These are phyloP conservation scores for Aureobasidium sp. DNA, from an alignment of 2,329 filamentous ascomycete genomes.

Conservation along the genomic window DNA sequence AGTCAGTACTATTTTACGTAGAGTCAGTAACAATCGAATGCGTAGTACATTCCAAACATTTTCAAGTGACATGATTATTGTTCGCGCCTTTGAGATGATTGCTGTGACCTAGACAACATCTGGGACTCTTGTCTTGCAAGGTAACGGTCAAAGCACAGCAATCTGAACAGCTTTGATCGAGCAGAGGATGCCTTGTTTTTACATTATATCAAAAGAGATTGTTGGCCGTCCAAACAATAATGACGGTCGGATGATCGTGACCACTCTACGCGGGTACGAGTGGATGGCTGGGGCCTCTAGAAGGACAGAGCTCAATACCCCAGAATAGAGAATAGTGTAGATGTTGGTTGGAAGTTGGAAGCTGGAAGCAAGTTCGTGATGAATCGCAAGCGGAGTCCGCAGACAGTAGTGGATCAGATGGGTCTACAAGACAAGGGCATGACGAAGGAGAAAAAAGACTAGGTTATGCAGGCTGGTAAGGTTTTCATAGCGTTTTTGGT, in stretches of 20 bases:
- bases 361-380: not conserved
- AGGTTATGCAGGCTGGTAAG: not conserved
- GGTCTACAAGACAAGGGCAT: not conserved
- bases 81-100: not conserved
- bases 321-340: not conserved
- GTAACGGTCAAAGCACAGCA: no score
- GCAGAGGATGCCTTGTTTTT: no score
- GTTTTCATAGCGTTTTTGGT: not conserved
- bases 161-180: no score
- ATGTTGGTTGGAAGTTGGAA: not conserved
- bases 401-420: not conserved
- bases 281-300: not conserved
- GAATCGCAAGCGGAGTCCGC: no score
- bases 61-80: no score
- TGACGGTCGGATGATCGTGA: not conserved
- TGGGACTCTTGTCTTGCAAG: no score
- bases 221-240: not conserved
- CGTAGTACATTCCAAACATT: not conserved
- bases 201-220: not conserved
- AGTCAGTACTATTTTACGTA: not conserved
- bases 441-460: not conserved
- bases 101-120: not conserved
- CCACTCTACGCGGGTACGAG: not conserved
- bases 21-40: not conserved
- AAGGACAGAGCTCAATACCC: not conserved